phyloP scores from a whole-genome alignment of 208 protist species.

The Herpetomonas samuelpessoai region DNA sequence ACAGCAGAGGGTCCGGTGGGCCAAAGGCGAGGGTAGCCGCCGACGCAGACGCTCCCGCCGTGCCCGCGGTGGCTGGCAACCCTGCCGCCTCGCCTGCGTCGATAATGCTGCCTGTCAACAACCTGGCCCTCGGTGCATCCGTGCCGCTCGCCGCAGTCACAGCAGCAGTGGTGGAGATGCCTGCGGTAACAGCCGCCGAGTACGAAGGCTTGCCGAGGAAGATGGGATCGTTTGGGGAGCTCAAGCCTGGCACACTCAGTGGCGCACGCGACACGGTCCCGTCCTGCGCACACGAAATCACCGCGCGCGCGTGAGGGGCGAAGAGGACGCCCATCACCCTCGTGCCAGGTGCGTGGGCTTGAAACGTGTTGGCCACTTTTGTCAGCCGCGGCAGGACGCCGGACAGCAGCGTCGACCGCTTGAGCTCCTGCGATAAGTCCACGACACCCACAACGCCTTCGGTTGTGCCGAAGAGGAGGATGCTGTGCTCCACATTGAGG shows the following conservation, averaged over 20 bases:
- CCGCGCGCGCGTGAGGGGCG: slow-evolving; percentile 37
- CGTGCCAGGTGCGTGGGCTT: slow-evolving; percentile 29
- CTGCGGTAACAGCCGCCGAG: too few species aligned
- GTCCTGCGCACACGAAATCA: slow-evolving; percentile 57
- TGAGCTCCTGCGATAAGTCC: slow-evolving; percentile 56
- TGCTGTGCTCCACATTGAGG: slow-evolving; percentile 37
- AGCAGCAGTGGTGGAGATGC: neutral
- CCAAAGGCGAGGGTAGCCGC: slow-evolving; percentile 20
- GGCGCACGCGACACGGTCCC: slow-evolving; percentile 56
- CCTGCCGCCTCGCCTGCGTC: neutral
- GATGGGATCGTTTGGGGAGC: neutral
- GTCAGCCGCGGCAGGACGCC: slow-evolving; percentile 34
- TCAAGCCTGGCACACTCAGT: slow-evolving; percentile 9
- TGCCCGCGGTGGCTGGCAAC: neutral
- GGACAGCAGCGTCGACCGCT: slow-evolving; percentile 38
- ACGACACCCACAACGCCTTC: slow-evolving; percentile 68
- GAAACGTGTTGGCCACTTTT: slow-evolving; percentile 33
- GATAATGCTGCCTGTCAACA: neutral
- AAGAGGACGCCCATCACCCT: slow-evolving; percentile 54
- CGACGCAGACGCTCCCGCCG: slow-evolving; percentile 18
- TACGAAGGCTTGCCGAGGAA: neutral
- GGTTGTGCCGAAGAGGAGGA: slow-evolving; percentile 72
- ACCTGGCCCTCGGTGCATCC: neutral
- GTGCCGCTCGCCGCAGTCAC: neutral
- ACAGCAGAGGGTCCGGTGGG: neutral